Base-by-base conservation (phyloP, 2,329 filamentous ascomycete species). In the Epichloe festucae region DNA sequence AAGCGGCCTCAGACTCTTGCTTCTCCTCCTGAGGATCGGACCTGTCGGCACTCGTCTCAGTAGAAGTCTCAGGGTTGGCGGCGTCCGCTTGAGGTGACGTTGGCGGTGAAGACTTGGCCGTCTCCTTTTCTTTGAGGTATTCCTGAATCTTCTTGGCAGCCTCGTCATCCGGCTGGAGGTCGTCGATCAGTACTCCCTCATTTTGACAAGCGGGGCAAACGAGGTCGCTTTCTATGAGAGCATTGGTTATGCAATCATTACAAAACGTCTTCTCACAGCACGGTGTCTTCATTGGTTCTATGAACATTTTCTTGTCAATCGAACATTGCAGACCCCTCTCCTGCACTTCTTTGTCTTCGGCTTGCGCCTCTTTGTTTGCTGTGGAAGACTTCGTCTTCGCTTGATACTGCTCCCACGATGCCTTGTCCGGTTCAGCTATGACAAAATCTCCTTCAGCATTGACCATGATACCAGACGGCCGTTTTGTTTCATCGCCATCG, bases 191-290 rank as follows among this genome's bases (percentile, higher is more conserved):
- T 58, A 96, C 88, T 63, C 88, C 88, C 66, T 95, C 89, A 56
- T 85, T 86, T 70, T 87, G 82, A 75, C 93, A 98, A 60, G 84
- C 84, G 57, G 93, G 93, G 70, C 93, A 98, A 70, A 90, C 77
- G 72, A 98, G 89, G 78, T 98, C 93, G 79, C 86, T 93, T 76
- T 97, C 90, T 72, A 96, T 91, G 71, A 98, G 84, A 71, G 90
- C 88, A 80, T 95, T 95, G 68, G 93, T 94, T 73, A 98, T 96
- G 85, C 93, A 98, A 69, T 96, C 89, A 81, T 93, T 93, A 79
- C 93, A 98, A 77, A 95, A 98, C 66, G 90, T 96, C 79, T 87
- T 94, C 73, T 87, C 81, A 77, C 93, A 98, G 80, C 93, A 98
- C 59, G 93, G 91, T 65, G 93, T 97, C 81, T 95, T 95, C 78